Conservation (phyloP, 2,329 filamentous ascomycete genomes). For the Pyricularia grisea region DNA sequence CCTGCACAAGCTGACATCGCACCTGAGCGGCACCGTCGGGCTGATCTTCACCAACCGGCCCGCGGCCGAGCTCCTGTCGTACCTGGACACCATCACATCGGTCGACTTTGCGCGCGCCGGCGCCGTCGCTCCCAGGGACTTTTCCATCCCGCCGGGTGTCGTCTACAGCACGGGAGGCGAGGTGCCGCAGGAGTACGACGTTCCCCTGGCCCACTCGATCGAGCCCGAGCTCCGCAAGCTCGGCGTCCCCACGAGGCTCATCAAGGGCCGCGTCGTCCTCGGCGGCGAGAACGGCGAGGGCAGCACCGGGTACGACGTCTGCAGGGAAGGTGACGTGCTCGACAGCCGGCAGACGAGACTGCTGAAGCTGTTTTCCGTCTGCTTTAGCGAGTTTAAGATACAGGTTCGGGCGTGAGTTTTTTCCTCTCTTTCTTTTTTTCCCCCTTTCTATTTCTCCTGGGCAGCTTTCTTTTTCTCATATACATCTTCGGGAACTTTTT, state of each 20-base stretch:
- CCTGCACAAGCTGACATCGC: slow-evolving; percentile 57
- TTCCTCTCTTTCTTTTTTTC: neutral
- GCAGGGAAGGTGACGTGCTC: slow-evolving; percentile 73
- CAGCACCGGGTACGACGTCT: slow-evolving; percentile 60
- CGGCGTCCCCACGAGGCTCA: slow-evolving; percentile 80
- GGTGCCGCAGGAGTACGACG: slow-evolving; percentile 69
- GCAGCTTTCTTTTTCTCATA: neutral
- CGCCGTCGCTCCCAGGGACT: slow-evolving; percentile 60
- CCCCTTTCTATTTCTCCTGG: neutral
- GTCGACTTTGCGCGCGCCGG: slow-evolving; percentile 91
- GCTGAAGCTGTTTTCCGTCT: slow-evolving; percentile 87
- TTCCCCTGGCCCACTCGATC: slow-evolving; percentile 76
- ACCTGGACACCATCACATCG: slow-evolving; percentile 63
- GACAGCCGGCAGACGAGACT: slow-evolving; percentile 89
- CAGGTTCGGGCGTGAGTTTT: slow-evolving; percentile 59
- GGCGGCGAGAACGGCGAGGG: slow-evolving; percentile 44
- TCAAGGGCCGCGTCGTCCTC: slow-evolving; percentile 79
- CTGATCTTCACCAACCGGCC: slow-evolving; percentile 84
- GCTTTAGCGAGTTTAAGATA: slow-evolving; percentile 83
- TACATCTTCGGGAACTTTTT: neutral
- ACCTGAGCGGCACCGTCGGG: slow-evolving; percentile 76
- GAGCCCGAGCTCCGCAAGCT: slow-evolving; percentile 86
- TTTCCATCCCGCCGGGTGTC: slow-evolving; percentile 74
- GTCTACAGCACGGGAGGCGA: slow-evolving; percentile 76
- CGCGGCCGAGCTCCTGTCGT: slow-evolving; percentile 50